phyloP scores from a whole-genome alignment of 768 basidiomycete species.

The Exsudoporus frostii region DNA sequence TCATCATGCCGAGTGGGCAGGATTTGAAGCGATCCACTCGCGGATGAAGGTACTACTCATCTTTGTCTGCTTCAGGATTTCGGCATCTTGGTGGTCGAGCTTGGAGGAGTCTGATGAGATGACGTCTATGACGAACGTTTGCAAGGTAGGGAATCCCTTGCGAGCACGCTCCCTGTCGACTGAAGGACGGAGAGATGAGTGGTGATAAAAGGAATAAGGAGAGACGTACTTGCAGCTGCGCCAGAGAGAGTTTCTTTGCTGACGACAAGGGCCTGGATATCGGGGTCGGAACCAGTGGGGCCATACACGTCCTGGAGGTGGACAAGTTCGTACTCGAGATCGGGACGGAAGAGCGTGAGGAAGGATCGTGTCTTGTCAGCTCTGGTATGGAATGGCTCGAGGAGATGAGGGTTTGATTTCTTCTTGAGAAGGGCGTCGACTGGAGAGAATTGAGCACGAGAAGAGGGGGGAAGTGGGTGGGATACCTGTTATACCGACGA shows the following conservation, averaged over 20 bases:
- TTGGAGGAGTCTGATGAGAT: constrained; percentile 66
- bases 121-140: constrained; percentile 82
- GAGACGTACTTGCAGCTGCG: constrained; percentile 57
- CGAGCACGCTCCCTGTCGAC: constrained; percentile 62
- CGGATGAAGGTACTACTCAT: constrained; percentile 95
- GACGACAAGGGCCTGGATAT: constrained; percentile 91
- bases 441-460: constrained; percentile 29
- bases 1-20: constrained; percentile 7
- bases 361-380: constrained; percentile 61
- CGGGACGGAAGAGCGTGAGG: constrained; percentile 65
- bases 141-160: constrained; percentile 55
- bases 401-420: constrained; percentile 66
- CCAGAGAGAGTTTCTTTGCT: constrained; percentile 85
- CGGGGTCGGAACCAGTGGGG: constrained; percentile 81
- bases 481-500: constrained; percentile 84
- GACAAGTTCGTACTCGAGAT: constrained; percentile 62
- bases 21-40: constrained; percentile 66
- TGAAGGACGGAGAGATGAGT: constrained; percentile 27
- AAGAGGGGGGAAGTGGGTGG: constrained; percentile 14
- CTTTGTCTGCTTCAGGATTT: constrained; percentile 73
- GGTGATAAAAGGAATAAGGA: neutral
- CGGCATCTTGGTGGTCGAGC: constrained; percentile 63
- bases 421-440: constrained; percentile 68
- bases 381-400: constrained; percentile 61
- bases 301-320: constrained; percentile 85